phyloP scores from a whole-genome alignment of 225 moss, liverwort and hornwort genomes.

The Ulota crispa region DNA sequence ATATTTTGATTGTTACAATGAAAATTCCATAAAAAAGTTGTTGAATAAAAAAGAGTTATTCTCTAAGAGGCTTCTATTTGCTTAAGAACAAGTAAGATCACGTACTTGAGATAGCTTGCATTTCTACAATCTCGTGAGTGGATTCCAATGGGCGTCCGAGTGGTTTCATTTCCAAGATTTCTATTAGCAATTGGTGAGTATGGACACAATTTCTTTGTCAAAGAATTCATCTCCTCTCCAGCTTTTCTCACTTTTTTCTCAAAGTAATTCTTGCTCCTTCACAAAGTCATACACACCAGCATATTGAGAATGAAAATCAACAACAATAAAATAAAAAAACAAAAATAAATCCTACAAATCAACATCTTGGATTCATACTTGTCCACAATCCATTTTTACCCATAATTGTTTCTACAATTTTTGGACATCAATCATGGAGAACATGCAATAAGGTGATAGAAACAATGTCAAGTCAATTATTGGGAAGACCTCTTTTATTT shows the following conservation, averaged over 20 bases:
- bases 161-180: constrained; percentile 34
- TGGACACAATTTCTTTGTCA: constrained; percentile 56
- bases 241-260: constrained; percentile 54
- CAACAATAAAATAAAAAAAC: too few relatives aligned
- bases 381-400: not conserved
- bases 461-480: too few relatives aligned
- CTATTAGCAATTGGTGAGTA: constrained; percentile 49
- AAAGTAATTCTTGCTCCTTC: constrained; percentile 64
- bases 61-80: too few relatives aligned
- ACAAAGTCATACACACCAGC: not conserved
- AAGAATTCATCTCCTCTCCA: constrained; percentile 51
- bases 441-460: too few relatives aligned
- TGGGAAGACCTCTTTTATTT: too few relatives aligned
- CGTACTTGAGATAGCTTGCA: constrained; percentile 72
- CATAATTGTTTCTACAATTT: not conserved
- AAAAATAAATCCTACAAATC: not conserved
- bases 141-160: constrained; percentile 45
- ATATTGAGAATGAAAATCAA: too few relatives aligned
- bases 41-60: too few relatives aligned
- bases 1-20: too few relatives aligned
- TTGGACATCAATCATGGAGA: too few relatives aligned
- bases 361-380: not conserved
- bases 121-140: constrained; percentile 67
- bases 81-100: not conserved
- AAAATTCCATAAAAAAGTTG: too few relatives aligned